Conservation (phyloP, 176 grass and related monocot genomes). For the Oryza australiensis region DNA sequence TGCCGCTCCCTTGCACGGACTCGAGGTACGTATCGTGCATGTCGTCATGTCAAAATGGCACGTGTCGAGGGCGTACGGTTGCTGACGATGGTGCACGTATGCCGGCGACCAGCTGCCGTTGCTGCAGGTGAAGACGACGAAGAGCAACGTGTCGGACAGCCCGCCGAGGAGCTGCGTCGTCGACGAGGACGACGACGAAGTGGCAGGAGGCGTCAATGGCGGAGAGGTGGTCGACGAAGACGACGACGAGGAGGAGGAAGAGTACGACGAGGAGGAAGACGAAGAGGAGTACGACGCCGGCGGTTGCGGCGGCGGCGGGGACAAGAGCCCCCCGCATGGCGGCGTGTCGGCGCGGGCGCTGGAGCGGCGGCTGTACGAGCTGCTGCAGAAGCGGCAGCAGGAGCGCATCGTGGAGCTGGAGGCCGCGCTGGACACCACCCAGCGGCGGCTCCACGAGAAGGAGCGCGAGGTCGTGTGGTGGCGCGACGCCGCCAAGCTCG, state of each 20-base stretch:
- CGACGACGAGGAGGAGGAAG: neutral
- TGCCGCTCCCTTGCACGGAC: constrained; percentile 10
- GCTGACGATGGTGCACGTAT: neutral
- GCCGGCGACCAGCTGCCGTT: neutral
- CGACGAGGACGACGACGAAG: neutral
- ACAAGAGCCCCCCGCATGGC: constrained; percentile 43
- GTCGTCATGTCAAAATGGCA: neutral
- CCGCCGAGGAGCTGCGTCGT: constrained; percentile 40
- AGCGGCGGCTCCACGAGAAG: constrained; percentile 69
- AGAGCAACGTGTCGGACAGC: constrained; percentile 7
- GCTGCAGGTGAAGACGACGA: constrained; percentile 42
- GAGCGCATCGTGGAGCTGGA: constrained; percentile 93
- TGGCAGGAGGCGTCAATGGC: neutral
- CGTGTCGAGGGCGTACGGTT: neutral
- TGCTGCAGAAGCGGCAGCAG: constrained; percentile 80
- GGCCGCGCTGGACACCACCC: constrained; percentile 59
- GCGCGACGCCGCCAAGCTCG: constrained; percentile 88
- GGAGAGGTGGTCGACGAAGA: neutral
- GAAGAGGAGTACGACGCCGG: neutral
- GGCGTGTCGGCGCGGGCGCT: constrained; percentile 79
- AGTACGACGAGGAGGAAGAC: neutral
- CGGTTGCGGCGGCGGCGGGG: neutral
- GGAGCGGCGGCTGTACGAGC: constrained; percentile 78
- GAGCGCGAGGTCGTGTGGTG: constrained; percentile 96
- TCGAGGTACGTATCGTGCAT: constrained; percentile 38